Conservation (phyloP, 768 basidiomycete species). For the Chlorophyllum brunneum region DNA sequence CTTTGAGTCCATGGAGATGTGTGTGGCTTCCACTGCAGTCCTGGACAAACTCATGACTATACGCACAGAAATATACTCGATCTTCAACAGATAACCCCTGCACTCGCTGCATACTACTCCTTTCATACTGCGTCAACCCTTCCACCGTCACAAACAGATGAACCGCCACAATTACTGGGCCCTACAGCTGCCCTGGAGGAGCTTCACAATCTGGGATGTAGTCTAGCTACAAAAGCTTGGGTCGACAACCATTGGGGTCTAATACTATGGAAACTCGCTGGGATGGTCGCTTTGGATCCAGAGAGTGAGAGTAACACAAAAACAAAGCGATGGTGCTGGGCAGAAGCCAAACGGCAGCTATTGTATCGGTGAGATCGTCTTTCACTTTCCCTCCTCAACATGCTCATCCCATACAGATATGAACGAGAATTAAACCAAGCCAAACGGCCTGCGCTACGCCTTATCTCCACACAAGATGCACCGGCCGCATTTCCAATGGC, state of each 20-base stretch:
- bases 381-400: neutral
- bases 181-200: conserved; percentile 52
- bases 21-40: conserved; percentile 18
- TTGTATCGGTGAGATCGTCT: conserved; percentile 64
- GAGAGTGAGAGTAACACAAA: conserved; percentile 41
- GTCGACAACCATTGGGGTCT: conserved; percentile 89
- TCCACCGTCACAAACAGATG: conserved; percentile 16
- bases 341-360: conserved; percentile 77
- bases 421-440: conserved; percentile 81
- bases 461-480: conserved; percentile 81
- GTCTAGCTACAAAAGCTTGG: conserved; percentile 73
- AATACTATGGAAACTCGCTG: conserved; percentile 93
- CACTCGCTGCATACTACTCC: conserved; percentile 53
- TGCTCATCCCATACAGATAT: conserved; percentile 52
- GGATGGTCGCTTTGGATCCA: conserved; percentile 76
- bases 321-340: conserved; percentile 74
- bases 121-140: conserved; percentile 45
- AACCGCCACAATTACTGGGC: conserved; percentile 33
- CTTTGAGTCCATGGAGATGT: conserved; percentile 52
- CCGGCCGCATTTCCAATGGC: conserved; percentile 78
- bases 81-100: conserved; percentile 51
- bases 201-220: conserved; percentile 56
- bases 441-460: conserved; percentile 75
- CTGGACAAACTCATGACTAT: neutral
- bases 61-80: conserved; percentile 43